These are phyloP conservation scores for Tylopilus intermedius DNA, from an alignment of 768 basidiomycete genomes.

Conservation along the genomic window DNA sequence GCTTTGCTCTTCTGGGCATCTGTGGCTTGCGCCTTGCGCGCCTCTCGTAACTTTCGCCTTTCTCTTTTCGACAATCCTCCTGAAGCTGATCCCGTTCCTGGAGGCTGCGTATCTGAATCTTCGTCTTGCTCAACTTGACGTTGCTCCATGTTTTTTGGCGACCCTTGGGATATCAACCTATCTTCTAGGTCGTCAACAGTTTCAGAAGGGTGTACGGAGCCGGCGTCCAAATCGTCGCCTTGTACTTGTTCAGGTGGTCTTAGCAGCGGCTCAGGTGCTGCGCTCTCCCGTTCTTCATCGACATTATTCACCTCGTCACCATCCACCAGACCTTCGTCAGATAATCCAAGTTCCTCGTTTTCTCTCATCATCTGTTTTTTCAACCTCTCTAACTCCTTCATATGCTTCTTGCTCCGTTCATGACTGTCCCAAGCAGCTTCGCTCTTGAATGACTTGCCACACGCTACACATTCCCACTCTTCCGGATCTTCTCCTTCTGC, in stretches of 20 bases:
- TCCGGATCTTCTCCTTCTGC: conserved; percentile 68
- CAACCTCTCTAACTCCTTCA: conserved; percentile 79
- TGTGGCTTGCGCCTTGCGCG: conserved; percentile 49
- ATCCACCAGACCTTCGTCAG: conserved; percentile 35
- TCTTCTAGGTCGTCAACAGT: conserved; percentile 6
- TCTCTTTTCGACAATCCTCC: conserved; percentile 67
- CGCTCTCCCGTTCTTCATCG: conserved; percentile 8
- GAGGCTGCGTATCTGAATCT: not conserved
- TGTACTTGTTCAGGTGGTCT: conserved; percentile 9
- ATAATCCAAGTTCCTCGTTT: conserved; percentile 54
- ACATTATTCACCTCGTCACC: conserved; percentile 19
- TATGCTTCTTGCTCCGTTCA: conserved; percentile 90
- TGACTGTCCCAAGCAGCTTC: conserved; percentile 96
- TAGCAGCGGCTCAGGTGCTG: conserved; percentile 10
- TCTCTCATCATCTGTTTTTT: conserved; percentile 75
- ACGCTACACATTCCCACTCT: conserved; percentile 95
- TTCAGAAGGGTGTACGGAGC: not conserved
- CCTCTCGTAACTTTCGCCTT: conserved; percentile 71
- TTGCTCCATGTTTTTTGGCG: conserved; percentile 5
- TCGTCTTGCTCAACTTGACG: conserved; percentile 5
- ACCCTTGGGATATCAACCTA: conserved; percentile 2
- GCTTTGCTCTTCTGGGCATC: not conserved
- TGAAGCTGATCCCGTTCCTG: conserved; percentile 1
- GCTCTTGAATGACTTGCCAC: conserved; percentile 81
- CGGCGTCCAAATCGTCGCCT: conserved; percentile 1